phyloP scores from a whole-genome alignment of 495 filamentous ascomycete genomes.

The Penicillium atrosanguineum region DNA sequence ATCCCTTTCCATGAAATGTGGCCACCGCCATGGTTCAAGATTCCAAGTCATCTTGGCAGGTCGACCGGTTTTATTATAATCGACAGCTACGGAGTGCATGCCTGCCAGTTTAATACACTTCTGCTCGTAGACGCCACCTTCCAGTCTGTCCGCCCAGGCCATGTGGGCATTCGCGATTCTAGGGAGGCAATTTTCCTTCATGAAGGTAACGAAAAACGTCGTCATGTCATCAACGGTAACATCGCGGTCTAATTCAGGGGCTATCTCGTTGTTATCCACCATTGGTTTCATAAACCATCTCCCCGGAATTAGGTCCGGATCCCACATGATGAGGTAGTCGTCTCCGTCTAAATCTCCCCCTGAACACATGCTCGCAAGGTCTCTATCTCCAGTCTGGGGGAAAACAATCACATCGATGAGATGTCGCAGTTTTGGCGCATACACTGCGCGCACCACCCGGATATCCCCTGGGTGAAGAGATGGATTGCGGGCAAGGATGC shows the following conservation, averaged over 20 bases:
- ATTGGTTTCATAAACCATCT: conserved; percentile 73
- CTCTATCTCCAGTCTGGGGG: conserved; percentile 77
- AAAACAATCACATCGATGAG: conserved; percentile 84
- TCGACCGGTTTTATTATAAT: conserved; percentile 87
- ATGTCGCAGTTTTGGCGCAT: conserved; percentile 68
- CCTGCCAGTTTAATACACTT: conserved; percentile 75
- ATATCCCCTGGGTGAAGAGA: conserved; percentile 94
- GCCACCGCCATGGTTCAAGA: conserved; percentile 61
- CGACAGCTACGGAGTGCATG: conserved; percentile 88
- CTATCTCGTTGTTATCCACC: conserved; percentile 58
- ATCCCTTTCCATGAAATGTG: conserved; percentile 89
- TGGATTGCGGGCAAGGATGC: conserved; percentile 86
- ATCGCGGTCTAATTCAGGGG: conserved; percentile 50
- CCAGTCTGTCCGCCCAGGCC: conserved; percentile 66
- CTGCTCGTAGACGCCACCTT: conserved; percentile 60
- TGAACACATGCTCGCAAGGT: conserved; percentile 89
- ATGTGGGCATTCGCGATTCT: conserved; percentile 82
- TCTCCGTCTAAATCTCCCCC: conserved; percentile 96
- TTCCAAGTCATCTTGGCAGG: conserved; percentile 64
- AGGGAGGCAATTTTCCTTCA: conserved; percentile 84
- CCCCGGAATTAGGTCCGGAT: conserved; percentile 66
- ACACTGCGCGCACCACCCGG: conserved; percentile 80
- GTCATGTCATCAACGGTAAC: conserved; percentile 70
- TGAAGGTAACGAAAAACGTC: conserved; percentile 85
- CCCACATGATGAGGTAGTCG: conserved; percentile 94